phyloP scores from a whole-genome alignment of 805 yeast species.

The Lipomyces lipofer region DNA sequence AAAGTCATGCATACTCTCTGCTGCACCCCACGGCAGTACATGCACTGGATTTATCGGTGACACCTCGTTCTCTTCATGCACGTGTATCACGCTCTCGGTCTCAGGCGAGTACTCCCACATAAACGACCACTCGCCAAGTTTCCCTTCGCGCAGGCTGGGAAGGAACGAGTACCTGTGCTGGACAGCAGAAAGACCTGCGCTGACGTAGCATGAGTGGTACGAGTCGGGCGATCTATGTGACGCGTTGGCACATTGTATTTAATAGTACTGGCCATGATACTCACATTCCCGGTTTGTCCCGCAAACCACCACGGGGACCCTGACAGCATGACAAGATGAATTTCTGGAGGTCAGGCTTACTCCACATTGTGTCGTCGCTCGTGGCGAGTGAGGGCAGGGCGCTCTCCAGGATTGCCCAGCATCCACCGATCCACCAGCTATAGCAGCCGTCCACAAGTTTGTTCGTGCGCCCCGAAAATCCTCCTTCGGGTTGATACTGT shows the following conservation, averaged over 20 bases:
- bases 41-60: slow-evolving; percentile 56
- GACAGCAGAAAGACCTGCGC: slow-evolving; percentile 69
- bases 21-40: slow-evolving; percentile 53
- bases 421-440: slow-evolving; percentile 91
- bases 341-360: slow-evolving; percentile 54
- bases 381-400: slow-evolving; percentile 42
- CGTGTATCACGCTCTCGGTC: slow-evolving; percentile 25
- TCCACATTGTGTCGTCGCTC: slow-evolving; percentile 40
- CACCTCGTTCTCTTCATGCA: slow-evolving; percentile 30
- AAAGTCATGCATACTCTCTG: slow-evolving; percentile 40
- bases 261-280: too few species aligned
- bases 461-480: slow-evolving; percentile 85
- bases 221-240: slow-evolving; percentile 63
- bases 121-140: slow-evolving; percentile 36
- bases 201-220: slow-evolving; percentile 85
- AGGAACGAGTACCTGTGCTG: slow-evolving; percentile 47
- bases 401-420: slow-evolving; percentile 62
- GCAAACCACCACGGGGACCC: slow-evolving; percentile 64
- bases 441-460: slow-evolving; percentile 96
- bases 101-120: slow-evolving; percentile 37
- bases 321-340: slow-evolving; percentile 82
- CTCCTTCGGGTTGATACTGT: slow-evolving; percentile 77
- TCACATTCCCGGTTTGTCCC: slow-evolving; percentile 80
- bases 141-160: slow-evolving; percentile 11
- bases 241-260: too few species aligned